phyloP scores from a whole-genome alignment of 1,284 basidiomycete genomes.

The Bjerkandera adusta region DNA sequence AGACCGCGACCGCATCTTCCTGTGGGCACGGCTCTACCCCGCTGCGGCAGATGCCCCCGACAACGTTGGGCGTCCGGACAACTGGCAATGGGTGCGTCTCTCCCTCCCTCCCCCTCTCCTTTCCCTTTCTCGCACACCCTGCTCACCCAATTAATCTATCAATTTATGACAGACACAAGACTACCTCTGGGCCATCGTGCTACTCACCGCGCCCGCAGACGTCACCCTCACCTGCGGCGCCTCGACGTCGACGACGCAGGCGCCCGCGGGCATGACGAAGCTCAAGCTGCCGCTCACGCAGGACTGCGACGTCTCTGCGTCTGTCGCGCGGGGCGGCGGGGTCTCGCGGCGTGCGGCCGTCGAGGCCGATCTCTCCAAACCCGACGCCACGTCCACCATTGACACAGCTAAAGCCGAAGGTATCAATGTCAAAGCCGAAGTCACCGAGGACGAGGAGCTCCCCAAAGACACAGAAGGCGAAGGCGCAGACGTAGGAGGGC shows the following conservation, averaged over 20 bases:
- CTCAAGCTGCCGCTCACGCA: constrained; percentile 38
- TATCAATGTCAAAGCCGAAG: no score
- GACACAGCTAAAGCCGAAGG: no score
- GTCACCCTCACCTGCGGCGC: constrained; percentile 45
- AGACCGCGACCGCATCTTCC: constrained; percentile 52
- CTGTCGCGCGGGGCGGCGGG: constrained; percentile 34
- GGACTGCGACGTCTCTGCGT: constrained; percentile 37
- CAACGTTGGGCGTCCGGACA: constrained; percentile 33
- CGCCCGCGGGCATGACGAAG: constrained; percentile 47
- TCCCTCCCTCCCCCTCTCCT: not conserved
- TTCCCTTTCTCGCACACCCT: not conserved
- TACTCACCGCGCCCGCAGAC: constrained; percentile 39
- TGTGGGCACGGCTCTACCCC: constrained; percentile 56
- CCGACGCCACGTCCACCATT: no score
- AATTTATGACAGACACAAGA: constrained; percentile 36
- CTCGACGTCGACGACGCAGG: constrained; percentile 31
- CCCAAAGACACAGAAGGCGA: not conserved
- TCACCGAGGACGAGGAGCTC: no score
- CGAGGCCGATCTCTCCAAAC: no score
- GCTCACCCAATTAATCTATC: constrained; percentile 19
- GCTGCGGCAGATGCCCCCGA: constrained; percentile 35
- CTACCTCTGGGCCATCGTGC: constrained; percentile 41
- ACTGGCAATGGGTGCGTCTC: constrained; percentile 32
- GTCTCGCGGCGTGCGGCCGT: no score
- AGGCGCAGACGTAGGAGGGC: no score